Evolutionary conservation across 345 rosid species (phyloP).

Genomic region (Lepidium sativum): DNA sequence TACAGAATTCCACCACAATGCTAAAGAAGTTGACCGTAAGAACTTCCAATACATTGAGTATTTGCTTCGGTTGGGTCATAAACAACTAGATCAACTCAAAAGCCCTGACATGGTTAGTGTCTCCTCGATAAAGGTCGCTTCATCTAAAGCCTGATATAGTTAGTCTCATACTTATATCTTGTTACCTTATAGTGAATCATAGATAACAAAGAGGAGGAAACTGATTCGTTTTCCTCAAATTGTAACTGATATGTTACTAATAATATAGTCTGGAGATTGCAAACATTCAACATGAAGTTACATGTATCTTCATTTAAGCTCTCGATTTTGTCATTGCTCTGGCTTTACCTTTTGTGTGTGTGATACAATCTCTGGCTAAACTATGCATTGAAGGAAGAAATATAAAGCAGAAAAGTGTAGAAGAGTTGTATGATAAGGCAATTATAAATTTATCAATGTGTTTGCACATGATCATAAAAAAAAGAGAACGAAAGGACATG

Average conservation of each 20-base stretch:
- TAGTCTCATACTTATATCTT: background rate
- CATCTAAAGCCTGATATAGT: constrained; percentile 12
- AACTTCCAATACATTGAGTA: constrained; percentile 74
- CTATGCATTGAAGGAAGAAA: background rate
- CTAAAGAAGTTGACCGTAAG: constrained; percentile 63
- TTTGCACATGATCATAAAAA: constrained; percentile 20
- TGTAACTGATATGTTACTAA: too few relatives aligned
- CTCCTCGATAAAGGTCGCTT: constrained; percentile 35
- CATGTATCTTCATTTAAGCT: too few relatives aligned
- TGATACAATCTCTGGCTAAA: background rate
- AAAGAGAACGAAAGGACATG: constrained; percentile 9
- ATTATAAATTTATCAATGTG: constrained; percentile 4
- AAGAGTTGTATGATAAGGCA: constrained; percentile 15
- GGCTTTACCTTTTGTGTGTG: too few relatives aligned
- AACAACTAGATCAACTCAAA: constrained; percentile 76
- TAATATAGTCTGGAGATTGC: background rate
- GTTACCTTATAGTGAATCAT: background rate
- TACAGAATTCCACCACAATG: constrained; percentile 51
- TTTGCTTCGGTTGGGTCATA: constrained; percentile 65
- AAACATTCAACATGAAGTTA: background rate
- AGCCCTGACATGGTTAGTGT: constrained; percentile 45
- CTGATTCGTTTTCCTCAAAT: background rate
- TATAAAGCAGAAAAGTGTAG: background rate
- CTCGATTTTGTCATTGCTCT: too few relatives aligned
- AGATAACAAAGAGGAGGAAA: background rate